A percentile compares a stretch with the other conserved stretches of the same genome.
phyloP scores from a whole-genome alignment of 2,329 filamentous ascomycete genomes.

The Calonectria multiphialidica region DNA sequence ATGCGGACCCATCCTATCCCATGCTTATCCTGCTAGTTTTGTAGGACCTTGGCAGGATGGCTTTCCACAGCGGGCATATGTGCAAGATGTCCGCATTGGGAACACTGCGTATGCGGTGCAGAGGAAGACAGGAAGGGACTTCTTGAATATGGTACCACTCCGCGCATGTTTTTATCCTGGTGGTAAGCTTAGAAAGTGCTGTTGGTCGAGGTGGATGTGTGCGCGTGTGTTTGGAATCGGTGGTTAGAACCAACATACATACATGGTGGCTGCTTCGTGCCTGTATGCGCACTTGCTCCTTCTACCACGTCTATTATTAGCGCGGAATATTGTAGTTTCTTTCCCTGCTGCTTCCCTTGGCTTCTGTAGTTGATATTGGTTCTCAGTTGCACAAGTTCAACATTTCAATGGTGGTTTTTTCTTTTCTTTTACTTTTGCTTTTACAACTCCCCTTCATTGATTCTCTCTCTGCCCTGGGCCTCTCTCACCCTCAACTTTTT shows the following conservation, averaged over 20 bases:
- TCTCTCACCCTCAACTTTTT: conserved; percentile 15
- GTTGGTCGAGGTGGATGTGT: not conserved
- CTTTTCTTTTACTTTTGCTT: not conserved
- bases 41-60: not conserved
- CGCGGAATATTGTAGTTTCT: not conserved
- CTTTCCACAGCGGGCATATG: not conserved
- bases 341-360: not conserved
- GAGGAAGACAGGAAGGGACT: not conserved
- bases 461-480: conserved; percentile 2
- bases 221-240: not conserved
- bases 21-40: conserved; percentile 2
- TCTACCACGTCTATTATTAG: not conserved
- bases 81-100: not conserved
- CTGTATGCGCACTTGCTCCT: not conserved
- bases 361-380: not conserved
- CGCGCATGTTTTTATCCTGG: not conserved
- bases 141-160: not conserved
- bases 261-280: not conserved
- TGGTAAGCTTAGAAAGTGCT: not conserved
- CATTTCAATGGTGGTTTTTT: not conserved
- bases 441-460: not conserved
- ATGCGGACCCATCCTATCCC: conserved; percentile 22
- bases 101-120: not conserved
- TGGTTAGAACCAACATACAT: not conserved
- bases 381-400: not conserved